Percentiles rank a stretch among this genome's conserved stretches.
These are phyloP conservation scores for Colletotrichum sp. DNA, from an alignment of 2,329 filamentous ascomycete species.

Conservation along the genomic window DNA sequence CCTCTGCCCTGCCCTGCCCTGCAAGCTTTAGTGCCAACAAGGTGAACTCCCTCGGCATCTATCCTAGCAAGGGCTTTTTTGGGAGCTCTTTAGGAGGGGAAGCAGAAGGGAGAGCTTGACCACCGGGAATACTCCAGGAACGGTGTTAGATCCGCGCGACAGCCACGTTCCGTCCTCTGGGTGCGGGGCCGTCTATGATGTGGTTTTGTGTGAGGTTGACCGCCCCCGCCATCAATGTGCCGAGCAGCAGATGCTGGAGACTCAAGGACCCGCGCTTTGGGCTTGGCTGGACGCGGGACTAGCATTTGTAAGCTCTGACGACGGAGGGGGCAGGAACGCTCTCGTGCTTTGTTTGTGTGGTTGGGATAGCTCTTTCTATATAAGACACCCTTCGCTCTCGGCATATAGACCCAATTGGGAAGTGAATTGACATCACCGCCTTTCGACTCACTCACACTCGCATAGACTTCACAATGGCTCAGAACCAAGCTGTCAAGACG, in stretches of 20 bases:
- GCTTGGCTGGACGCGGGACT: neutral
- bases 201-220: neutral
- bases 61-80: neutral
- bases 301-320: conserved; percentile 20
- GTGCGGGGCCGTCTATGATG: neutral
- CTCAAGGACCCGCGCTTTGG: neutral
- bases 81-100: neutral
- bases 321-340: neutral
- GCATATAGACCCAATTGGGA: neutral
- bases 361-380: neutral
- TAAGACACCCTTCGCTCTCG: neutral
- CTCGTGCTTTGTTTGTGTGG: neutral
- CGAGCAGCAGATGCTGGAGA: neutral
- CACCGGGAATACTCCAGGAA: neutral
- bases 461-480: conserved; percentile 5
- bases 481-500: conserved; percentile 22
- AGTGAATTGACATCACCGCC: neutral
- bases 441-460: neutral
- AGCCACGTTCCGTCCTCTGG: neutral
- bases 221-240: neutral
- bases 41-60: neutral
- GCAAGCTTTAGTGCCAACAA: neutral
- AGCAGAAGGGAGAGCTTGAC: too few species aligned
- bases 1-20: neutral
- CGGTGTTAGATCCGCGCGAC: neutral